Evolutionary conservation across 106 monocot genomes (phyloP), one percentile per base, ranked within the genome.

Genomic region (Allium cepa): DNA sequence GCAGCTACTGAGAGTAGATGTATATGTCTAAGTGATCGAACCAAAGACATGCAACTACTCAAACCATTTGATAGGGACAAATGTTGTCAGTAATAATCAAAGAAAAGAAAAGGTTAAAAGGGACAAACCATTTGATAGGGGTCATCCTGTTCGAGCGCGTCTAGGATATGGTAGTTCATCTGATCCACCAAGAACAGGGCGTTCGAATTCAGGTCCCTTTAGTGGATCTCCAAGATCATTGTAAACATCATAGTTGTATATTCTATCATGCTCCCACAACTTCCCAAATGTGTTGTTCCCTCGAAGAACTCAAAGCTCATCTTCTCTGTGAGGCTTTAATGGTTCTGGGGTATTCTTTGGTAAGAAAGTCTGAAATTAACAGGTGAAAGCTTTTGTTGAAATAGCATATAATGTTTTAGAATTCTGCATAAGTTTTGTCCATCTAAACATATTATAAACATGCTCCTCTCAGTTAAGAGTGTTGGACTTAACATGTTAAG

Each of bases 211-310:
- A 0, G 64, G 0, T 7, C 82, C 79, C 16, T 64, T 63, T 73
- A 83, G 85, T 4, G 93, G 88, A 8, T 72, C 17, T 9, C 88
- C 88, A 17, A 93, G 85, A 64, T 93, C 93, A 47, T 93, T 93
- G 77, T 88, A 93, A 71, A 60, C 66, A 4, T 67, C 93, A 58
- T 93, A 93, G 49, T 52, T 58, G 59, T 88, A 93, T 27, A 86
- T 70, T 26, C 93, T 73, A 63, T 93, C 86, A 47, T 59, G 66
- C 26, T 77, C 82, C 70, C 84, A 15, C 13, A 87, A 74, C 66
- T 73, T 47, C 15, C 84, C 56, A 13, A 15, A 61, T 26, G 81
- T 76, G 9, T 69, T 55, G 17, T 84, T 81, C 3, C 91, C 91
- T 47, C 77, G 52, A 9, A 91, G 81, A 67, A 79, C n/a, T 22